These are phyloP conservation scores for Mycosphaerella arachidis DNA, from an alignment of 2,329 filamentous ascomycete species.

Conservation along the genomic window DNA sequence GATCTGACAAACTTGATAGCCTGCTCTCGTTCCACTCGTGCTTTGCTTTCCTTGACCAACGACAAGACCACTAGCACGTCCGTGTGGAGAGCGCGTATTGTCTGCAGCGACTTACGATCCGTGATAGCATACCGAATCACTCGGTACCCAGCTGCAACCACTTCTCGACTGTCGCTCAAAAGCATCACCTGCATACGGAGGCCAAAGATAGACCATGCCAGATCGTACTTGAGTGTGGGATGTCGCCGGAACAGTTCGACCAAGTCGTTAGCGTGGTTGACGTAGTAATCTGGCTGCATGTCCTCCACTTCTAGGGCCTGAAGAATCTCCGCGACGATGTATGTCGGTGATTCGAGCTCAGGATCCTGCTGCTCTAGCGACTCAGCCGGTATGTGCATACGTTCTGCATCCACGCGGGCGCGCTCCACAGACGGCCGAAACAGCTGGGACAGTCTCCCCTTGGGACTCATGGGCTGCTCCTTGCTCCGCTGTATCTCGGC, in stretches of 20 bases:
- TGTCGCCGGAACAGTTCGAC: constrained; percentile 96
- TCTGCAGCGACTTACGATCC: constrained; percentile 81
- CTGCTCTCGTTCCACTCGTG: constrained; percentile 95
- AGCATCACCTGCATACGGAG: constrained; percentile 93
- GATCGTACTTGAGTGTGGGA: constrained; percentile 89
- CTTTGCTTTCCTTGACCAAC: constrained; percentile 90
- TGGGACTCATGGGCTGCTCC: constrained; percentile 42
- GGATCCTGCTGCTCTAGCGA: constrained; percentile 49
- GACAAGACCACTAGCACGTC: constrained; percentile 91
- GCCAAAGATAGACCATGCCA: constrained; percentile 94
- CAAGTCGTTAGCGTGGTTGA: constrained; percentile 82
- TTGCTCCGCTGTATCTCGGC: constrained; percentile 57
- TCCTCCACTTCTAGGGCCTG: constrained; percentile 84
- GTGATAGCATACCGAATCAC: constrained; percentile 93
- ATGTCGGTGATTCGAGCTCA: constrained; percentile 79
- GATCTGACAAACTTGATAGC: constrained; percentile 93
- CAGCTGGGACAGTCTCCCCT: constrained; percentile 53
- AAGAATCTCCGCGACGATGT: constrained; percentile 81
- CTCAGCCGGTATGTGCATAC: constrained; percentile 51
- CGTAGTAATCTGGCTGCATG: constrained; percentile 91
- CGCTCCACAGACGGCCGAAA: constrained; percentile 51
- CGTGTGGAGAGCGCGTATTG: constrained; percentile 80
- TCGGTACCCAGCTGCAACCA: constrained; percentile 89
- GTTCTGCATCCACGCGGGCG: constrained; percentile 34
- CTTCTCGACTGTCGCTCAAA: constrained; percentile 89